phyloP scores from a whole-genome alignment of 2,329 filamentous ascomycete genomes.

The Calonectria honghensis region DNA sequence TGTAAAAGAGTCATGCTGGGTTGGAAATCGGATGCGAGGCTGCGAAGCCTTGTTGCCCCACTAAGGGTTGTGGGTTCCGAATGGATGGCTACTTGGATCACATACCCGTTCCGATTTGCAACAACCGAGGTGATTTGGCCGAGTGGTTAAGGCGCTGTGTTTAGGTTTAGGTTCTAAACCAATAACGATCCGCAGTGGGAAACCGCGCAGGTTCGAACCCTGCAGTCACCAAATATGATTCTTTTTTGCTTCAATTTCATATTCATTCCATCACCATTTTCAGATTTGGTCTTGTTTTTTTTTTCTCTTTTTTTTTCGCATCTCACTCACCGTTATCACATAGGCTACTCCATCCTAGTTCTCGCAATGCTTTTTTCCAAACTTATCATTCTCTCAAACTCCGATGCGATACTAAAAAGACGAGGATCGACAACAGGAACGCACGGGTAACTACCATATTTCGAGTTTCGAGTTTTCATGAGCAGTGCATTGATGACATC shows the following conservation, averaged over 20 bases:
- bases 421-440: not conserved
- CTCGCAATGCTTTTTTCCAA: not conserved
- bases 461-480: not conserved
- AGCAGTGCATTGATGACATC: not conserved
- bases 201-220: conserved; percentile 72
- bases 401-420: not conserved
- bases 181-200: conserved; percentile 63
- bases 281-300: not conserved
- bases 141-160: conserved; percentile 76
- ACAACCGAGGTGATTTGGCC: conserved; percentile 65
- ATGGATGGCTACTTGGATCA: not conserved
- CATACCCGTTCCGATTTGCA: not conserved
- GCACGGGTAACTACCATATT: not conserved
- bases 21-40: conserved; percentile 48
- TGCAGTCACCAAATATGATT: conserved; percentile 59
- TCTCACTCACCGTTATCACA: not conserved
- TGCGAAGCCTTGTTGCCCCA: conserved; percentile 45
- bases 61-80: not conserved
- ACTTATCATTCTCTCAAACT: not conserved
- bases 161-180: conserved; percentile 62
- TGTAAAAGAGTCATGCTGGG: conserved; percentile 33
- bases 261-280: not conserved
- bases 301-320: not conserved
- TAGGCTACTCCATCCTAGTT: not conserved
- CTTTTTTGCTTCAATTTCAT: conserved; percentile 43